Base-by-base conservation (phyloP, 1,284 basidiomycete genomes). In the Golubevia sp. region DNA sequence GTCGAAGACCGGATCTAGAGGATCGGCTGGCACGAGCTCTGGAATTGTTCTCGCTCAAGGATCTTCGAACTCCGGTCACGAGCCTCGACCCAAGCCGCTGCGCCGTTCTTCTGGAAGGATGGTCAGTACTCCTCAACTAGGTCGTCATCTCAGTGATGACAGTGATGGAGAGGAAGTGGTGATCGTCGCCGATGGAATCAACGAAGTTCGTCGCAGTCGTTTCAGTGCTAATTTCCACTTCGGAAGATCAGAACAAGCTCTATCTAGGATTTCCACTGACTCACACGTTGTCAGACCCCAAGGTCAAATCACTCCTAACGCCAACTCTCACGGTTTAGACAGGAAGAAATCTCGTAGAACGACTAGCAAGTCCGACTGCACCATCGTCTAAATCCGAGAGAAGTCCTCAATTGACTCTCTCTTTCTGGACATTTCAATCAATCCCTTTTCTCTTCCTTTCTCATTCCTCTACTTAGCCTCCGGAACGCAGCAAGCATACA, bases 301-400 rank as follows among this genome's bases (percentile, higher is more conserved):
- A 25, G 24, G 52, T 49, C 11, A 65, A 62, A 18, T 65, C 67
- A 3, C 67, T 65, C 30, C 59, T 55, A 21, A 69, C 65, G 38
- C 64, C 70, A 3, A 66, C 64, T 5, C 59, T 62, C 3, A 50
- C 60, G 55, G 61, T 2, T 25, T 59, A 18, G 67, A 73, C 15
- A 63, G 66, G 49, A 67, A 67, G 51, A 70, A 66, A 38, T 70
- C 67, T 20, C 61, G 68, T 11, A 55, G 64, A 3, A 66, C 60
- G 15, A 66, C 67, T 27, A 60, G 63, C 50, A 73, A 68, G 61
- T 50, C 64, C 15, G 70, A 72, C 52, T 72, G 70, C 57, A 54
- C 58, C 55, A 58, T 72, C 34, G 67, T 69, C 67, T 72, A 61
- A 71, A 49, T 56, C n/a, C n/a, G n/a, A n/a, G n/a, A n/a, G n/a